Percentiles rank a stretch among this genome's conserved stretches.
These are phyloP conservation scores for Halteria grandinella DNA, from an alignment of 73 alveolate genomes.

Conservation along the genomic window DNA sequence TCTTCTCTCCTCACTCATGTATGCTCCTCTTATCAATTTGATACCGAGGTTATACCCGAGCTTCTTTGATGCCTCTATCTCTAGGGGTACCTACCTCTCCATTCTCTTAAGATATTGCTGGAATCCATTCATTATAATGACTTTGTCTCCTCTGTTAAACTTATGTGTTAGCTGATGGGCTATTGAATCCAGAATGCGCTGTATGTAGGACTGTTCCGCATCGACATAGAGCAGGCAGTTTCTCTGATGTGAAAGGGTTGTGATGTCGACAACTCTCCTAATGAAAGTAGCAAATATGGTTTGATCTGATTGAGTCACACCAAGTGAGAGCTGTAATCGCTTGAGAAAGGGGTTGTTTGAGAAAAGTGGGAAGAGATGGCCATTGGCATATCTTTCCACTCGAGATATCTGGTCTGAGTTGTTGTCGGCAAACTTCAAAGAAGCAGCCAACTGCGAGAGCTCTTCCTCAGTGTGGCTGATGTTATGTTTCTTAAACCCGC, in stretches of 20 bases:
- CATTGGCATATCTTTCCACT: constrained; percentile 41
- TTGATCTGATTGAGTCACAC: constrained; percentile 20
- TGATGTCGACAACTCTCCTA: constrained; percentile 39
- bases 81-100: constrained; percentile 37
- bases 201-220: constrained; percentile 82
- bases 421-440: constrained; percentile 13
- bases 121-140: constrained; percentile 71
- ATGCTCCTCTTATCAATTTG: constrained; percentile 87
- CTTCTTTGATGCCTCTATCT: constrained; percentile 45
- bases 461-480: constrained; percentile 1
- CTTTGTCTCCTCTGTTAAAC: constrained; percentile 61
- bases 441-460: not conserved
- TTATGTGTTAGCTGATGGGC: constrained; percentile 37
- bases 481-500: not conserved
- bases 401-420: not conserved
- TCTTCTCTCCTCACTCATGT: constrained; percentile 81
- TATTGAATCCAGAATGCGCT: constrained; percentile 66
- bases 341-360: not conserved
- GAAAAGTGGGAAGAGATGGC: not conserved
- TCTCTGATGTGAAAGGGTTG: constrained; percentile 23
- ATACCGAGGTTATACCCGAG: constrained; percentile 59
- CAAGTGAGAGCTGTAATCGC: constrained; percentile 11
- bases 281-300: constrained; percentile 24
- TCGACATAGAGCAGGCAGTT: constrained; percentile 66
- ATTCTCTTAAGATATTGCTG: constrained; percentile 64